Evolutionary conservation across 2,329 filamentous ascomycete species (phyloP), one percentile per base, ranked within the genome.

Genomic region (Myriangium duriaei): DNA sequence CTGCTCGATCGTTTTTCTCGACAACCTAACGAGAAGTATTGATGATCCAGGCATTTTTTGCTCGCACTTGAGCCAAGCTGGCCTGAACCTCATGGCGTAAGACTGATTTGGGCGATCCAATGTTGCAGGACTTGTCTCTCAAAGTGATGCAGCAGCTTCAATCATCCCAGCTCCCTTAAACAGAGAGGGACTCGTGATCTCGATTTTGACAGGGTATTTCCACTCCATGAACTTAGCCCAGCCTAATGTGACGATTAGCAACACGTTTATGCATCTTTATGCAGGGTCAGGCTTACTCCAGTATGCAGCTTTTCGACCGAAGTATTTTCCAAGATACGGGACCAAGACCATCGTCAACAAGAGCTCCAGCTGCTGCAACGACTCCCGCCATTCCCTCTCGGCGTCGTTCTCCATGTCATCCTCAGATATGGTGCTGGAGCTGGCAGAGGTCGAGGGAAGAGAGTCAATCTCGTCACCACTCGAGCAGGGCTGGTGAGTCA

Each of bases 161-260:
- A 68, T 49, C 9, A 57, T 58, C 24, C 65, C 65, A 10, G 59
- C 60, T 18, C 52, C 60, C 45, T 64, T 68, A 58, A 68, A 69
- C 2, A 55, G 44, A 28, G 49, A 52, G 4, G 62, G 58, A 45
- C 54, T 67, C n/a, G 65, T 63, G 15, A 69, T 54, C 33, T 63
- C 59, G 30, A 94, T 68, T 44, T 92, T 80, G 40, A 93, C 79
- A 0, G 76, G 76, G 56, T 94, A 91, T 59, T 82, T 79, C 87
- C 86, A 96, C 58, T 85, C 76, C 87, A 95, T 95, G 56, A 86
- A 92, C 52, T 80, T 78, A 14, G 79, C 80, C 87, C 88, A 95
- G 49, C 85, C 87, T 94, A 49, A 30, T 44, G 2, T n/a, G 1
- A 6, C 21, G 30, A 7, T 55, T 41, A 57, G 56, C 39, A 42